Base-by-base conservation (phyloP, 768 basidiomycete genomes). In the Cystofilobasidium capitatum region DNA sequence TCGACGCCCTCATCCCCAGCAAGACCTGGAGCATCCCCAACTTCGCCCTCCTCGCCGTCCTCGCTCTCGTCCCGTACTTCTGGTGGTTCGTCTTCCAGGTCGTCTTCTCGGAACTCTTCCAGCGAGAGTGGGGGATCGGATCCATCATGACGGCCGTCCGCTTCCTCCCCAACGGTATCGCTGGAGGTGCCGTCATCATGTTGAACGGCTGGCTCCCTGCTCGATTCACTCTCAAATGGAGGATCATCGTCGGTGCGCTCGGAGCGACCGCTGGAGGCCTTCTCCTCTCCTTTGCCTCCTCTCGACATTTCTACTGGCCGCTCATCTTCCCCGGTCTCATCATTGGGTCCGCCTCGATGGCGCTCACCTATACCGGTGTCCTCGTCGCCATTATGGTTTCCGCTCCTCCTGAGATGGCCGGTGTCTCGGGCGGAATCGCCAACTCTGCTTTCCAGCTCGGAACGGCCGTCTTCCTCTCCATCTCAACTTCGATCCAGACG, bases 31-130 rank as follows among this genome's bases (percentile, higher is more conserved):
- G 33, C 20, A 42, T 65, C 42, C 16, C 14, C 5, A 65, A 65
- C 35, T 65, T 65, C 29, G 24, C 45, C 22, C 47, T 63, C 31
- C 62, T 63, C 47, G 20, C 42, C 54, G 54, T 65, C 47, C 20
- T 37, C 62, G 12, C 45, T 49, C 49, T 40, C 22, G 14, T 44
- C 22, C 40, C 40, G 57, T n/a, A 51, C 24, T 51, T 51, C 49
- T 51, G 16, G 5, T 51, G 49, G 49, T 51, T 65, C 7, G 31
- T 5, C 49, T 12, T 9, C 49, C 49, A 51, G 49, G 49, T 51
- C 24, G 24, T 51, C n/a, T 51, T 51, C 16, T 51, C 49, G 17
- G 49, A 51, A 10, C 49, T 51, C 7, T 29, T 51, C 49, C 49
- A 51, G 16, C 9, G 16, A 29, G 17, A 17, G 24, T 51, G 49